Evolutionary conservation across 805 yeast genomes (phyloP).

Genomic region (Yarrowia keelungensis): DNA sequence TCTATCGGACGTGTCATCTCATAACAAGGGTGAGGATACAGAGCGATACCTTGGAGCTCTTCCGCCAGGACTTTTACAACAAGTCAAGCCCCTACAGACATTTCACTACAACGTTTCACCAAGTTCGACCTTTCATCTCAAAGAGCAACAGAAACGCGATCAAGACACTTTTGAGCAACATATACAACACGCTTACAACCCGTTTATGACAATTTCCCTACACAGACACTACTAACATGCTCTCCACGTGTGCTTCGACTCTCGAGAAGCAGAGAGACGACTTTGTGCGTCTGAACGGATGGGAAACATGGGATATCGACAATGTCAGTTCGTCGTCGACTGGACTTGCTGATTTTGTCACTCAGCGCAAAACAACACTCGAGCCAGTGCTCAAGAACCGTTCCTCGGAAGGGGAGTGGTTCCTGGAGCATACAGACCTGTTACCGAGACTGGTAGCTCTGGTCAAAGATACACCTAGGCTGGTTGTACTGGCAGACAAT

Average conservation of each 20-base stretch:
- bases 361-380: neutral
- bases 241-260: constrained; percentile 30
- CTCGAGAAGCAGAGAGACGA: constrained; percentile 37
- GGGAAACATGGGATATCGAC: constrained; percentile 27
- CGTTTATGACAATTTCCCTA: constrained; percentile 4
- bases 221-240: constrained; percentile 6
- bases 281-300: constrained; percentile 22
- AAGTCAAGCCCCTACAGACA: too few species aligned
- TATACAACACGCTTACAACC: neutral
- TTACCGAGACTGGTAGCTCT: constrained; percentile 18
- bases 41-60: too few species aligned
- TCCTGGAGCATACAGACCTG: constrained; percentile 26
- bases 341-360: constrained; percentile 15
- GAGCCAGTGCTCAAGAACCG: constrained; percentile 12
- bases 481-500: constrained; percentile 41
- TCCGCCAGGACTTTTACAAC: constrained; percentile 1
- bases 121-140: too few species aligned
- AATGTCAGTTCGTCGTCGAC: neutral
- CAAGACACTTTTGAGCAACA: neutral
- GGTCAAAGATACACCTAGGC: constrained; percentile 36
- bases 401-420: constrained; percentile 29
- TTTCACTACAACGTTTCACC: too few species aligned
- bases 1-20: constrained; percentile 26
- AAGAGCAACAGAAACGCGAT: neutral
- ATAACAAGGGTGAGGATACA: constrained; percentile 2